Conservation (phyloP, 345 rosid genomes). For the Crucihimalaya himalaica region DNA sequence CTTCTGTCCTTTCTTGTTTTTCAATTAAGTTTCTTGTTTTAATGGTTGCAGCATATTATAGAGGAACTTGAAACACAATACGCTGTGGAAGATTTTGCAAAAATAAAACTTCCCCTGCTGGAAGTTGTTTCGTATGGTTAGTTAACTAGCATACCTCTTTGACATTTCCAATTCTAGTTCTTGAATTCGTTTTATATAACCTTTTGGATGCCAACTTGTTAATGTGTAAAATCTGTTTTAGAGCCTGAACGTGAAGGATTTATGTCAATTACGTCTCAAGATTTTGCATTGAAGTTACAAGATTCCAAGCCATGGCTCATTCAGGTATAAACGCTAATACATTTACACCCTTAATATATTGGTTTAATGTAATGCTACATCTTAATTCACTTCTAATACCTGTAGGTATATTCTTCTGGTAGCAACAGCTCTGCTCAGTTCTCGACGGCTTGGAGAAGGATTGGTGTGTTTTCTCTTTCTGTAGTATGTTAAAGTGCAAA, state of each 20-base stretch:
- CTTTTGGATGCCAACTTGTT: conserved; percentile 15
- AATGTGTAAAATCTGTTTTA: conserved; percentile 30
- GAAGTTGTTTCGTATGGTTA: conserved; percentile 62
- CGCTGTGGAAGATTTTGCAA: conserved; percentile 49
- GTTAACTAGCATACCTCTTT: conserved; percentile 24
- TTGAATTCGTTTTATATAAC: neutral
- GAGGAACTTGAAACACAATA: conserved; percentile 50
- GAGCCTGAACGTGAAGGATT: conserved; percentile 53
- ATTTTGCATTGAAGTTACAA: conserved; percentile 47
- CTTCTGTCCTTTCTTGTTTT: neutral
- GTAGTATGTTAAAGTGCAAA: conserved; percentile 3
- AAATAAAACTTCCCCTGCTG: conserved; percentile 62
- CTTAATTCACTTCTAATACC: neutral
- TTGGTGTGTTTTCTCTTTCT: conserved; percentile 48
- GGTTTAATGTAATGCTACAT: conserved; percentile 10
- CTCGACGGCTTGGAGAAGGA: conserved; percentile 59
- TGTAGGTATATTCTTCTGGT: conserved; percentile 72
- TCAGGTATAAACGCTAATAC: conserved; percentile 50
- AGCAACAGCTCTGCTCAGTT: conserved; percentile 66
- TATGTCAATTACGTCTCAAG: conserved; percentile 54
- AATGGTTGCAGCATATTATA: conserved; percentile 56
- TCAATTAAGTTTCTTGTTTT: conserved; percentile 21
- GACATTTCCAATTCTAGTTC: neutral
- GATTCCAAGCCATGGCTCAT: conserved; percentile 70
- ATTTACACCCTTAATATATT: neutral